These are phyloP conservation scores for Rubia peregrina DNA, from an alignment of 305 asterid species.

Conservation along the genomic window DNA sequence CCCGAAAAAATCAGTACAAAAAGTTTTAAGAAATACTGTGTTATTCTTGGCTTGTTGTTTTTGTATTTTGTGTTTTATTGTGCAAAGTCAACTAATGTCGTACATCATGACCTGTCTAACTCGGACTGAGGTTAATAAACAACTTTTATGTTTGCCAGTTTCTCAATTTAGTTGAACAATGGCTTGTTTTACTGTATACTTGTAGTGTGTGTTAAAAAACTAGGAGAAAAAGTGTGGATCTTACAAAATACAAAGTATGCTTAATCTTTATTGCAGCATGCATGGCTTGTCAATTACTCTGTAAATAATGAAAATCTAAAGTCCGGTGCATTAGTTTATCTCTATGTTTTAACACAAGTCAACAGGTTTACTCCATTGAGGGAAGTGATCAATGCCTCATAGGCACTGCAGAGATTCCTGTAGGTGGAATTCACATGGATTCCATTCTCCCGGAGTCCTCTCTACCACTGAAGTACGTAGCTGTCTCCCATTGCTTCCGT, in stretches of 20 bases:
- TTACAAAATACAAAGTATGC: too few species aligned
- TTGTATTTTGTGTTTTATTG: too few species aligned
- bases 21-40: neutral
- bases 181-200: neutral
- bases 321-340: constrained; percentile 8
- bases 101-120: neutral
- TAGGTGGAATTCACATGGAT: constrained; percentile 96
- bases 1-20: neutral
- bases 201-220: neutral
- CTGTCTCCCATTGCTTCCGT: constrained; percentile 92
- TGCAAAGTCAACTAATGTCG: neutral
- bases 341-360: constrained; percentile 18
- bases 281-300: neutral
- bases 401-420: constrained; percentile 97
- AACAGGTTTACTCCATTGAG: constrained; percentile 90
- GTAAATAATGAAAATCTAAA: neutral
- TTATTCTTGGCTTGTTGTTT: neutral
- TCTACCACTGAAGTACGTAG: constrained; percentile 83
- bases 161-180: neutral
- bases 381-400: constrained; percentile 92
- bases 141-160: neutral
- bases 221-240: too few species aligned
- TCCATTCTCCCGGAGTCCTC: constrained; percentile 70
- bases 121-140: neutral
- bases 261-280: too few species aligned